Evolutionary conservation across 2,329 filamentous ascomycete species (phyloP).

Genomic region (Phialemoniopsis sp.): DNA sequence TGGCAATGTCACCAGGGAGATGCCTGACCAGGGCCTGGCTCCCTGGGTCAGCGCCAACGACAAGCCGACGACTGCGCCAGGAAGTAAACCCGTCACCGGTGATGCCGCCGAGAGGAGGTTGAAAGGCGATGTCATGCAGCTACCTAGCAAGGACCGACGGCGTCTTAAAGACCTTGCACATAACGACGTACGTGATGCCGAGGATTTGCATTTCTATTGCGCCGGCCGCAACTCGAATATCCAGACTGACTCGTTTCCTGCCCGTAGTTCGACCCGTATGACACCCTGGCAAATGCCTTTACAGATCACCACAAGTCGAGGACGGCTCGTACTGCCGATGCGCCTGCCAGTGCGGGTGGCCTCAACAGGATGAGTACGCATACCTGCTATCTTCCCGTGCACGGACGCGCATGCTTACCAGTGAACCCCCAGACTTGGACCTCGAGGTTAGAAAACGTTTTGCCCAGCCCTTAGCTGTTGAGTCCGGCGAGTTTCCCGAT

Average conservation of each 20-base stretch:
- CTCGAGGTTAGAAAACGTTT: constrained; percentile 65
- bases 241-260: background rate
- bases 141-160: constrained; percentile 61
- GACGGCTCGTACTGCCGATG: constrained; percentile 47
- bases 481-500: constrained; percentile 68
- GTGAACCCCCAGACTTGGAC: constrained; percentile 50
- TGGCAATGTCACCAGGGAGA: constrained; percentile 65
- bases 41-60: constrained; percentile 71
- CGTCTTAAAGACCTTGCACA: constrained; percentile 61
- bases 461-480: constrained; percentile 58
- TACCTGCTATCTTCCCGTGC: background rate
- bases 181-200: constrained; percentile 47
- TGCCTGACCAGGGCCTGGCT: constrained; percentile 63
- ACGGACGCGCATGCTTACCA: constrained; percentile 10
- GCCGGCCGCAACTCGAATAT: background rate
- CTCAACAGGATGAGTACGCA: constrained; percentile 76
- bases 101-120: constrained; percentile 62
- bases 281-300: constrained; percentile 48
- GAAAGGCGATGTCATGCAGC: constrained; percentile 67
- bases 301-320: constrained; percentile 43
- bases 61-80: constrained; percentile 53
- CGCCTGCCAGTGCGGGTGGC: constrained; percentile 65
- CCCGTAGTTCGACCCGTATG: constrained; percentile 48
- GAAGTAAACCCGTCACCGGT: constrained; percentile 58
- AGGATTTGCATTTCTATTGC: constrained; percentile 4